phyloP scores from a whole-genome alignment of 352 stramenopile species.

The Phytophthora lateralis region DNA sequence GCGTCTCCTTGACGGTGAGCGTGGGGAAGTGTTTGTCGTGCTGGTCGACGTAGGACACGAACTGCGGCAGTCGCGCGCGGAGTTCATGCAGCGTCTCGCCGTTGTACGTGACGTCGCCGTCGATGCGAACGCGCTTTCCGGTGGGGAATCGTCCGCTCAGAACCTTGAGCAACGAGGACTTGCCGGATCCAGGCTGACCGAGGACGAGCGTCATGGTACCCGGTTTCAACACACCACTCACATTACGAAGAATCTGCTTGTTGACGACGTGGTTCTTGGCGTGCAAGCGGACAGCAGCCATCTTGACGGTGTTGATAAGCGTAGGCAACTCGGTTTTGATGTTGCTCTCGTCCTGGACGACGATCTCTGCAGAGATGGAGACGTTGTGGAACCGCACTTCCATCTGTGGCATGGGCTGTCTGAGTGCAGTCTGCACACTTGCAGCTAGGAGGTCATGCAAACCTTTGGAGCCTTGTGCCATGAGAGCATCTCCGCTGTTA shows the following conservation, averaged over 20 bases:
- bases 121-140: not conserved
- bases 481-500: slow-evolving; percentile 11
- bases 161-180: slow-evolving; percentile 21
- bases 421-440: slow-evolving; percentile 18
- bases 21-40: slow-evolving; percentile 49
- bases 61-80: slow-evolving; percentile 31
- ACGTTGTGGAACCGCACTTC: slow-evolving; percentile 43
- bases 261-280: slow-evolving; percentile 43
- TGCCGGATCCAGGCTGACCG: slow-evolving; percentile 22
- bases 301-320: slow-evolving; percentile 26
- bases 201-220: slow-evolving; percentile 23
- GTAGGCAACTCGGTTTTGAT: slow-evolving; percentile 27
- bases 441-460: slow-evolving; percentile 30
- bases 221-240: slow-evolving; percentile 34
- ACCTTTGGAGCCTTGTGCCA: slow-evolving; percentile 9
- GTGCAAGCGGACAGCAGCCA: slow-evolving; percentile 11
- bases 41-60: slow-evolving; percentile 43
- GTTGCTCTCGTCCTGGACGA: slow-evolving; percentile 22
- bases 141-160: slow-evolving; percentile 9
- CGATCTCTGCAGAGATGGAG: slow-evolving; percentile 33
- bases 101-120: slow-evolving; percentile 17
- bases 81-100: slow-evolving; percentile 1
- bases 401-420: slow-evolving; percentile 28
- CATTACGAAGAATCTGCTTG: slow-evolving; percentile 50
- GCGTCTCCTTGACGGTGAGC: slow-evolving; percentile 50